Conservation (phyloP, 1,139 yeast genomes). For the Scheffersomyces cryptocercus region DNA sequence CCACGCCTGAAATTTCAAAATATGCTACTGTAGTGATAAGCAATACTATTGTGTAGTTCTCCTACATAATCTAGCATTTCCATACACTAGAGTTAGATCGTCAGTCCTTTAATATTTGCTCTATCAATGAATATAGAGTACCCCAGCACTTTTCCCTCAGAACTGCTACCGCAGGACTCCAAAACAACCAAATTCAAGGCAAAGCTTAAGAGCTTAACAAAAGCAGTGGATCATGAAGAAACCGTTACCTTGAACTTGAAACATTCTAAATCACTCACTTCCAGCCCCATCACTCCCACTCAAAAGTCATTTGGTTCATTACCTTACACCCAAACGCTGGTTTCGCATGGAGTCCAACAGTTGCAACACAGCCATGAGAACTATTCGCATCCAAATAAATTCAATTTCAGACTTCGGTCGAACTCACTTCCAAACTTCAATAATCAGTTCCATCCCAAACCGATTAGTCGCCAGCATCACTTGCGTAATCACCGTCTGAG, state of each 20-base stretch:
- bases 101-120: too few species aligned
- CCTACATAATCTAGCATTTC: too few species aligned
- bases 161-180: background rate
- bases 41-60: too few species aligned
- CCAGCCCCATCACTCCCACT: background rate
- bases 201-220: background rate
- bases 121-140: too few species aligned
- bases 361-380: background rate
- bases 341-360: too few species aligned
- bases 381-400: background rate
- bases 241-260: background rate
- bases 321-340: background rate
- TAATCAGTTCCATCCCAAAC: slow-evolving; percentile 4
- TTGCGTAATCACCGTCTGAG: background rate
- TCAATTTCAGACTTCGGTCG: slow-evolving; percentile 5
- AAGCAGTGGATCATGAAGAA: too few species aligned
- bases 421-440: slow-evolving; percentile 7
- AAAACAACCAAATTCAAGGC: background rate
- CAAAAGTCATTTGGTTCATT: background rate
- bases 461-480: slow-evolving; percentile 1
- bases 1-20: too few species aligned
- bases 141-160: too few species aligned
- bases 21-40: too few species aligned
- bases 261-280: background rate
- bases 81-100: too few species aligned